phyloP scores from a whole-genome alignment of 148 eudicot genomes.

The Suaeda aralocaspica region DNA sequence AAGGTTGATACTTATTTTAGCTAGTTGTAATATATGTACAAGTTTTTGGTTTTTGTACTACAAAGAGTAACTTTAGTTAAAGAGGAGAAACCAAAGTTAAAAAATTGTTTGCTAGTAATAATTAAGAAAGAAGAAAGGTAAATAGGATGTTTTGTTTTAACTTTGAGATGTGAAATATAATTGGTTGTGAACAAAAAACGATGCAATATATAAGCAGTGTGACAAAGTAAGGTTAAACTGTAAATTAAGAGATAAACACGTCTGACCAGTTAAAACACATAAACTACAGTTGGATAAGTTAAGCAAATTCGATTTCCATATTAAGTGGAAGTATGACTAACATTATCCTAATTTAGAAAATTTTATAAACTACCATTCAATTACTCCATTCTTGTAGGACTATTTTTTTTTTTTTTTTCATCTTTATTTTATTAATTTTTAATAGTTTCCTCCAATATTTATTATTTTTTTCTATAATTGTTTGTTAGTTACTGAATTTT shows the following conservation, averaged over 20 bases:
- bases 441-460: too few relatives aligned
- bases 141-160: too few relatives aligned
- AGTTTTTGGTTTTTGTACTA: too few relatives aligned
- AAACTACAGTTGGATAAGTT: slow-evolving; percentile 4
- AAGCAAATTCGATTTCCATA: background rate
- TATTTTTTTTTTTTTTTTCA: background rate
- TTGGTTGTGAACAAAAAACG: background rate
- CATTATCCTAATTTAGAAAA: background rate
- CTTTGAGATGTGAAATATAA: background rate
- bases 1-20: too few relatives aligned
- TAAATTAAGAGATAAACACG: slow-evolving; percentile 10
- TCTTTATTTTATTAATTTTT: too few relatives aligned
- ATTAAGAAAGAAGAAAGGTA: too few relatives aligned
- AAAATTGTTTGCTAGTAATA: too few relatives aligned
- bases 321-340: slow-evolving; percentile 6
- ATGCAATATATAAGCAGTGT: background rate
- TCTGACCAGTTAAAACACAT: slow-evolving; percentile 15
- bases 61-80: too few relatives aligned
- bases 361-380: background rate
- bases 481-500: too few relatives aligned
- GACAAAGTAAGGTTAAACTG: background rate
- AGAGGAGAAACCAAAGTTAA: too few relatives aligned
- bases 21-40: too few relatives aligned
- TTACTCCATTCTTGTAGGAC: slow-evolving; percentile 11
- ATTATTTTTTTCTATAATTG: too few relatives aligned